phyloP scores from a whole-genome alignment of 1,139 yeast genomes.

The Diutina sp. region DNA sequence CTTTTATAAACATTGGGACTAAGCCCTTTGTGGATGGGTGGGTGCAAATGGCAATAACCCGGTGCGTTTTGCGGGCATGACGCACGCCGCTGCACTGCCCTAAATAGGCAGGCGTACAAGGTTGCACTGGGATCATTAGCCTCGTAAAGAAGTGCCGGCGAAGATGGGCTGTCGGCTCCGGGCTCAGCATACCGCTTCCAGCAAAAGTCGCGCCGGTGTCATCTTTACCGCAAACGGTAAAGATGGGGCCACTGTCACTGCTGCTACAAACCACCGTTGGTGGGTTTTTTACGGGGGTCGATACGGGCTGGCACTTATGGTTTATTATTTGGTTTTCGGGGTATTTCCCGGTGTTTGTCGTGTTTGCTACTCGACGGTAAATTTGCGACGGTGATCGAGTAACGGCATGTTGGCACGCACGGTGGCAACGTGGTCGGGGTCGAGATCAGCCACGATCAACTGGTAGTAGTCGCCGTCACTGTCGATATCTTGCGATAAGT shows the following conservation, averaged over 20 bases:
- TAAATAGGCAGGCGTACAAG: background rate
- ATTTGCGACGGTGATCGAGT: conserved; percentile 40
- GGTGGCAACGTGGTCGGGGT: conserved; percentile 31
- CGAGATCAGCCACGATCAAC: conserved; percentile 60
- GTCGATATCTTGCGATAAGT: conserved; percentile 18
- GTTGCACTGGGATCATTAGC: background rate
- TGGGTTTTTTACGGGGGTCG: background rate
- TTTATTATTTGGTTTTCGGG: background rate
- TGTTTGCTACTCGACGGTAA: background rate
- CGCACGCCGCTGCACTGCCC: background rate
- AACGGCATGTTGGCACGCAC: conserved; percentile 64
- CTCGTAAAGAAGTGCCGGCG: background rate
- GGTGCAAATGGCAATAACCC: background rate
- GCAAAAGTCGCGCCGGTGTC: background rate
- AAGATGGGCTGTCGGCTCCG: background rate
- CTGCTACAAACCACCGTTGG: background rate
- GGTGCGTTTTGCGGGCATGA: background rate
- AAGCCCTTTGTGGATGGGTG: background rate
- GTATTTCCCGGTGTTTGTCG: background rate
- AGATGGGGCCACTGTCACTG: background rate
- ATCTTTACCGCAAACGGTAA: too few relatives aligned
- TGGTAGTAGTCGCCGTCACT: conserved; percentile 39
- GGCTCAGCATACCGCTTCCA: background rate
- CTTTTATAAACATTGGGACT: background rate
- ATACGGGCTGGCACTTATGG: background rate